Evolutionary conservation across 192 early-diverging fungal species (phyloP).

Genomic region (Rhizophagus prolifer): DNA sequence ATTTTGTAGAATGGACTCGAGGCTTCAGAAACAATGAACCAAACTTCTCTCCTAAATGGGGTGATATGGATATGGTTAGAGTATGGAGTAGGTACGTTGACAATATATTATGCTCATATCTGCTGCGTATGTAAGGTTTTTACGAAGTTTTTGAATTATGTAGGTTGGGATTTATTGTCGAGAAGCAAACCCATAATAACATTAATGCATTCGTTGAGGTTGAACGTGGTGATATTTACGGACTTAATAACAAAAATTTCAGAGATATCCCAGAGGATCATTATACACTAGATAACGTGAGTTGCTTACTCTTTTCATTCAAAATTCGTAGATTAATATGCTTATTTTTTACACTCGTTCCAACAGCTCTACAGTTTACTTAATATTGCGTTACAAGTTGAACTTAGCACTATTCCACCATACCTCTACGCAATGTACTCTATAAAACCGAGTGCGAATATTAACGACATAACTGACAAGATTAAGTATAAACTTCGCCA

Average conservation of each 20-base stretch:
- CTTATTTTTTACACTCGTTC: background rate
- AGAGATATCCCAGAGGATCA: background rate
- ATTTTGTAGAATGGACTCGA: conserved; percentile 16
- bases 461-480: conserved; percentile 2
- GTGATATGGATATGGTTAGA: conserved; percentile 22
- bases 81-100: conserved; percentile 12
- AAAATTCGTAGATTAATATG: background rate
- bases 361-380: background rate
- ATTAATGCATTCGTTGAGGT: conserved; percentile 7
- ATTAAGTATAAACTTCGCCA: background rate
- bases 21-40: background rate
- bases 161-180: conserved; percentile 27
- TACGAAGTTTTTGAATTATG: background rate
- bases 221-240: background rate
- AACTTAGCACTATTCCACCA: conserved; percentile 27
- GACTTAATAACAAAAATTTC: background rate
- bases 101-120: background rate
- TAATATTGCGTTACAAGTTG: conserved; percentile 7
- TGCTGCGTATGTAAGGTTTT: background rate
- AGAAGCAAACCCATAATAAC: background rate
- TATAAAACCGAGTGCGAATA: background rate
- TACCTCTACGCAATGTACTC: conserved; percentile 26
- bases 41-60: background rate
- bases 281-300: background rate
- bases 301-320: background rate